Evolutionary conservation across 192 early-diverging fungal species (phyloP).

Genomic region (Umbelopsis vinacea): DNA sequence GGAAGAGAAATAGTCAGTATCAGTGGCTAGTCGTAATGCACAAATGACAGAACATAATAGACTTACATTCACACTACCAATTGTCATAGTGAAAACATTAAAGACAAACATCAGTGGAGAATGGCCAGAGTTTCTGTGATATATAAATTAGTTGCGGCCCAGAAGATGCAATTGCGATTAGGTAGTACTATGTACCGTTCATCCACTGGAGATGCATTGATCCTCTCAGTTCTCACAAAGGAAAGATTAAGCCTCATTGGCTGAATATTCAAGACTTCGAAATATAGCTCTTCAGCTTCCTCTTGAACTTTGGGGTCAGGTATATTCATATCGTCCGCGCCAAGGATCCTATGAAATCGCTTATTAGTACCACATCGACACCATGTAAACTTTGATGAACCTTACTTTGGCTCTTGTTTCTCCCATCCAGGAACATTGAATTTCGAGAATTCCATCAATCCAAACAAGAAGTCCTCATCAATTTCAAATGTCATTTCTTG

Average conservation of each 20-base stretch:
- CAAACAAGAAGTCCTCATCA: conserved; percentile 83
- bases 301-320: conserved; percentile 62
- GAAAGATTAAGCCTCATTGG: conserved; percentile 87
- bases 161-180: too few relatives aligned
- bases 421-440: conserved; percentile 43
- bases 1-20: background rate
- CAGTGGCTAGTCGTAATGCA: background rate
- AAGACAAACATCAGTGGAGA: conserved; percentile 56
- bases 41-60: background rate
- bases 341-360: background rate
- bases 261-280: conserved; percentile 85
- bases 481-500: conserved; percentile 89
- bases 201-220: conserved; percentile 49
- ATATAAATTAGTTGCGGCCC: conserved; percentile 8
- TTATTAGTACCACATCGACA: background rate
- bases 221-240: conserved; percentile 71
- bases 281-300: conserved; percentile 71
- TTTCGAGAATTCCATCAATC: conserved; percentile 78
- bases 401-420: background rate
- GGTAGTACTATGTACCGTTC: conserved; percentile 39
- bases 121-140: conserved; percentile 10
- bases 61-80: conserved; percentile 80
- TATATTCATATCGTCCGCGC: conserved; percentile 33
- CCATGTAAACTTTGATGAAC: background rate
- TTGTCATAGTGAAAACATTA: conserved; percentile 83